These are phyloP conservation scores for Gaeumannomyces sp. DNA, from an alignment of 2,329 filamentous ascomycete species.

Conservation along the genomic window DNA sequence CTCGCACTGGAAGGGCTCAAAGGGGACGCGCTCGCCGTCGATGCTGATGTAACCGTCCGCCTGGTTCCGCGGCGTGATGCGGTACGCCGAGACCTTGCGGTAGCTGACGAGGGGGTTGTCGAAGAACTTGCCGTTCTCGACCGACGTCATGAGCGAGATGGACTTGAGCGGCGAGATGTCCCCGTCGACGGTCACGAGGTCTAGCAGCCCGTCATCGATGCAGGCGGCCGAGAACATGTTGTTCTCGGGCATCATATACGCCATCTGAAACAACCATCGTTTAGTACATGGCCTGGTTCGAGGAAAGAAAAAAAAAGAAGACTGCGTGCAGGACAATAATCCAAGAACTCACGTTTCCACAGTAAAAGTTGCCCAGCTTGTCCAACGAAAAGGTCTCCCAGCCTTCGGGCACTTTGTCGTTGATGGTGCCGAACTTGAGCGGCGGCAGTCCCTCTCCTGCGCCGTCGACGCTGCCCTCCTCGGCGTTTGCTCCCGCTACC, in stretches of 20 bases:
- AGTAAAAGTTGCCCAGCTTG: slow-evolving; percentile 86
- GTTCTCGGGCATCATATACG: slow-evolving; percentile 78
- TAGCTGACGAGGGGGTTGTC: slow-evolving; percentile 73
- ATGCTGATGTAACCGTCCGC: slow-evolving; percentile 83
- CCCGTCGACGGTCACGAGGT: slow-evolving; percentile 75
- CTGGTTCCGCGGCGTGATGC: slow-evolving; percentile 69
- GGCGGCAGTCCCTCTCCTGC: slow-evolving; percentile 55
- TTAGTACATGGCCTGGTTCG: neutral
- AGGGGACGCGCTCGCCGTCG: slow-evolving; percentile 83
- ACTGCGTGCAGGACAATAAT: neutral
- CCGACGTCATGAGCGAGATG: slow-evolving; percentile 61
- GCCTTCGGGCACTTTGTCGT: slow-evolving; percentile 66
- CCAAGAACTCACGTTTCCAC: slow-evolving; percentile 63
- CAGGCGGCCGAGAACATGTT: slow-evolving; percentile 84
- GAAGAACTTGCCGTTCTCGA: slow-evolving; percentile 72
- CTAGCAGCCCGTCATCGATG: slow-evolving; percentile 78
- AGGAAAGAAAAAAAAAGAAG: neutral
- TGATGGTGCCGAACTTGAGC: slow-evolving; percentile 72
- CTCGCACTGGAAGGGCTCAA: slow-evolving; percentile 87
- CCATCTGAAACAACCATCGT: slow-evolving; percentile 52
- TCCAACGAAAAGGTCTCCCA: slow-evolving; percentile 73
- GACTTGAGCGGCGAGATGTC: slow-evolving; percentile 62
- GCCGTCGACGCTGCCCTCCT: neutral
- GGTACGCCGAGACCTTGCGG: slow-evolving; percentile 79
- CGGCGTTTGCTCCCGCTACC: slow-evolving; percentile 1